A percentile compares a stretch with the other conserved stretches of the same genome.
These are phyloP conservation scores for Colletotrichum sp. DNA, from an alignment of 2,329 filamentous ascomycete species.

Conservation along the genomic window DNA sequence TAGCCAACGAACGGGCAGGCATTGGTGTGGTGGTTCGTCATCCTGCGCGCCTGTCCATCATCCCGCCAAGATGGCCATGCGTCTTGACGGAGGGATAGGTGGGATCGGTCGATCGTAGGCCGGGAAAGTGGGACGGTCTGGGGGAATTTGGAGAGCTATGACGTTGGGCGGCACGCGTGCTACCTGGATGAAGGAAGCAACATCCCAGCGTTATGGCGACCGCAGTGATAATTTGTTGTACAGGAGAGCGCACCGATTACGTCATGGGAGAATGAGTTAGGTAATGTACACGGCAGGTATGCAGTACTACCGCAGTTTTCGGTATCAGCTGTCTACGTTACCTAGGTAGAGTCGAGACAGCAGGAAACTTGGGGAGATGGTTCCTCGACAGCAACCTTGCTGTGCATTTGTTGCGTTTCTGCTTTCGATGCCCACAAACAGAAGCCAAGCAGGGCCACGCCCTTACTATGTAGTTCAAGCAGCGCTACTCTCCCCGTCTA, in stretches of 20 bases:
- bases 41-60: conserved; percentile 4
- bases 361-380: neutral
- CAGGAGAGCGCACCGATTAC: neutral
- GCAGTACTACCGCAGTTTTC: neutral
- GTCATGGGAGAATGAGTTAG: neutral
- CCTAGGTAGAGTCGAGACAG: neutral
- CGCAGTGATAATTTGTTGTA: neutral
- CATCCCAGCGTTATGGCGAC: neutral
- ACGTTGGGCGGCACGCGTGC: neutral
- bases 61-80: conserved; percentile 7
- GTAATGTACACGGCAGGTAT: neutral
- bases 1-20: neutral
- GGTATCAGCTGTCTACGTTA: neutral
- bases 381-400: neutral
- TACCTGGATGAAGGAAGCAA: neutral
- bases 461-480: neutral
- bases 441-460: neutral
- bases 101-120: conserved; percentile 2
- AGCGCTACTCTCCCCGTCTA: neutral
- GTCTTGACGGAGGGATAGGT: neutral
- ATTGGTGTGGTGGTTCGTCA: conserved; percentile 7
- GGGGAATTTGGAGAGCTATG: conserved; percentile 1
- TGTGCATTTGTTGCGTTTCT: neutral
- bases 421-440: neutral
- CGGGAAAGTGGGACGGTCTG: neutral